Base-by-base conservation (phyloP, 2,329 filamentous ascomycete species). In the Leptographium wingfieldii region DNA sequence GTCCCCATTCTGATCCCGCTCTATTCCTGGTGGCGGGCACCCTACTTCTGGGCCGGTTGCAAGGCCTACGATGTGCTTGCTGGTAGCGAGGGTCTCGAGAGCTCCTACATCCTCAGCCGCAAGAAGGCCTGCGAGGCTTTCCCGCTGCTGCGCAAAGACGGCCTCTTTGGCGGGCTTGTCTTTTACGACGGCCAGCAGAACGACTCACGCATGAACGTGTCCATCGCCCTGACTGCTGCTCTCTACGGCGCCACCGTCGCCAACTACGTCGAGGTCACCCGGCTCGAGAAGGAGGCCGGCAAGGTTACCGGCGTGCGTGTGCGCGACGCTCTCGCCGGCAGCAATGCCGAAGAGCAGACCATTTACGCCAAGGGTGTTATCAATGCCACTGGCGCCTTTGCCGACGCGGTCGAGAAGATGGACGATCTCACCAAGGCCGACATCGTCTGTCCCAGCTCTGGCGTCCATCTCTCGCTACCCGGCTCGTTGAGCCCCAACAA, bases 111-210 rank as follows among this genome's bases (percentile, higher is more conserved):
- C 69, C 73, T 92, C 73, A 87, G 86, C 64, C 86, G 84, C 73
- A 86, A 80, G 72, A 90, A 89, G 73, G 88, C 88, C 9, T 76
- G 92, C 63, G 86, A 89, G 67, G 82, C 85, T 7, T 91, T 92
- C 68, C 88, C 88, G 22, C 87, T 91, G 81, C 74, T 92, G 65
- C 87, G 85, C 73, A 84, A 82, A 67, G 83, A 88, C 57, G 83
- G 83, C 12, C 75, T 92, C 16, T 80, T 90, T 59, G 88, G 89
- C 64, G 88, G 88, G 40, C 75, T 92, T 67, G 88, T 92, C 46
- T 92, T 92, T 78, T 92, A 92, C 70, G 86, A 92, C 73, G 88
- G 88, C 64, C 88, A 88, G 60, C 89, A 92, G 76, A 92, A 92
- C 69, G 88, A 92, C 70, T 90, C 88, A 38, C 83, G 88, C 63